Base-by-base conservation (phyloP, 1,284 basidiomycete species). In the Butyriboletus appendiculatus region DNA sequence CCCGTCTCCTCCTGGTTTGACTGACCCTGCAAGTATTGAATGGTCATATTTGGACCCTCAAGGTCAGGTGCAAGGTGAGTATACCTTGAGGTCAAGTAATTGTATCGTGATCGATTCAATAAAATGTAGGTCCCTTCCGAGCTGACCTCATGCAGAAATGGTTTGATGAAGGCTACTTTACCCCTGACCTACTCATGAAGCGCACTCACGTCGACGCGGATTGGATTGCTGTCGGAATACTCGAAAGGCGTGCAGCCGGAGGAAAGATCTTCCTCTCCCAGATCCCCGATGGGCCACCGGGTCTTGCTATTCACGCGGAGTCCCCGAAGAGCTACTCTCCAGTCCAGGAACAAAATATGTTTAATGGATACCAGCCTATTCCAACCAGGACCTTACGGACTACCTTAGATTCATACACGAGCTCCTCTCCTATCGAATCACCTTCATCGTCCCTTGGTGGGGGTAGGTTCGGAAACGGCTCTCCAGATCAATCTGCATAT, bases 81-180 rank as follows among this genome's bases (percentile, higher is more conserved):
- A 6, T 33, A 24, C 39, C 24, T 30, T 15, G n/a, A 5, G 15
- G 26, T 52, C 15, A 24, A 18, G 28, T 28, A 33, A 34, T 38
- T 14, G 37, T 47, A 16, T 45, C 6, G 11, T 50, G 44, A 47
- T 41, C 39, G 54, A 58, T 61, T 26, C 47, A 56, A 48, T 59
- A 48, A 45, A 59, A 52, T 57, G 3, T 58, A 94, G 94, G 94
- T 48, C 96, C 96, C 2, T 99, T 98, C 79, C 81, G 82, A 40
- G 94, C 91, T 26, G 84, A 88, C 58, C 71, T 91, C 56, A 98
- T 99, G 96, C 95, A 98, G 75, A 92, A 93, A 63, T 98, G 96
- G 96, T 91, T 88, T 70, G 86, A 92, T 52, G 91, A 90, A 66
- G 89, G 89, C 15, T 99, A 97, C 76, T 98, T 99, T 70, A 79